Conservation (phyloP, 2,329 filamentous ascomycete species). For the Lomentospora prolificans region DNA sequence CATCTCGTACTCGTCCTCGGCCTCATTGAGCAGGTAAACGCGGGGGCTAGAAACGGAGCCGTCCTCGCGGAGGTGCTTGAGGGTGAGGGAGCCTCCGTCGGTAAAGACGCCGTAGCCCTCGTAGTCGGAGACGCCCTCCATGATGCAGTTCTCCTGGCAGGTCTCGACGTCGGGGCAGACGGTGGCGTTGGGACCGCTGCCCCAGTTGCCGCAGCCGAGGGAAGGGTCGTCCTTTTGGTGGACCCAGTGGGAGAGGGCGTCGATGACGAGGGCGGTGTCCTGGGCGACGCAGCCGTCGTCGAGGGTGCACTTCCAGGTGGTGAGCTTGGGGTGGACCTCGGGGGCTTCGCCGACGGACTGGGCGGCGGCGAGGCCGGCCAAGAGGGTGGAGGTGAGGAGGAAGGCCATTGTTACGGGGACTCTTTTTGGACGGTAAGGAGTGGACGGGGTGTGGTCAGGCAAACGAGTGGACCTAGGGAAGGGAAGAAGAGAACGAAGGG, state of each 20-base stretch:
- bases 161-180: conserved; percentile 38
- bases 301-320: conserved; percentile 42
- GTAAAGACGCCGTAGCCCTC: conserved; percentile 22
- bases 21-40: conserved; percentile 46
- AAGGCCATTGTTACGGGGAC: background rate
- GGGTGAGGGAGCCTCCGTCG: conserved; percentile 18
- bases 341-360: conserved; percentile 29
- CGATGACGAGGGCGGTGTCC: conserved; percentile 38
- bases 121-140: conserved; percentile 42
- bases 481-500: background rate
- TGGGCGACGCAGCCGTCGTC: conserved; percentile 35
- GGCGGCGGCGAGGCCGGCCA: conserved; percentile 20
- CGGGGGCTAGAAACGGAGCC: conserved; percentile 27
- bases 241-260: conserved; percentile 35
- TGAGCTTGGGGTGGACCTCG: conserved; percentile 40
- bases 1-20: conserved; percentile 47
- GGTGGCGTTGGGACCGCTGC: conserved; percentile 26
- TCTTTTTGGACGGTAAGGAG: background rate
- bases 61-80: conserved; percentile 19
- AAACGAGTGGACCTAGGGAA: background rate
- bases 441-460: background rate
- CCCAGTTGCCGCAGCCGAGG: conserved; percentile 22
- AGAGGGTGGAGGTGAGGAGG: conserved; percentile 12
- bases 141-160: conserved; percentile 44
- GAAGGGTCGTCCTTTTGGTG: conserved; percentile 27